Base-by-base conservation (phyloP, 2,329 filamentous ascomycete species). In the Aurifilum marmelostoma region DNA sequence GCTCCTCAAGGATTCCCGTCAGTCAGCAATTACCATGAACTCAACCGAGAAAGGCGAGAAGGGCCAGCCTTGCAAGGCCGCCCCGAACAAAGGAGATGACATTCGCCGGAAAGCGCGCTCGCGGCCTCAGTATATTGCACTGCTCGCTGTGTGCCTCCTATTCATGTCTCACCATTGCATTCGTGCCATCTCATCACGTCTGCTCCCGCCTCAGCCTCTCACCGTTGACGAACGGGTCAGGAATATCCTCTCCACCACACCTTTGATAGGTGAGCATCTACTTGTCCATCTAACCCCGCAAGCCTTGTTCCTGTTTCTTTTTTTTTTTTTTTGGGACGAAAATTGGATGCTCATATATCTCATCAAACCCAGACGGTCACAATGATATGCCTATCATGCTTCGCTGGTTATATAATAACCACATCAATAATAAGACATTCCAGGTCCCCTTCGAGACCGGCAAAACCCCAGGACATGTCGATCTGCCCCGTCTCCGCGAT, bases 361-460 rank as follows among this genome's bases (percentile, higher is more conserved):
- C 11, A 47, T 14, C 2, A 37, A 6, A 16, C 24, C 2, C 72
- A 94, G 94, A 97, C 79, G 94, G 94, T 0, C 94, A 97, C 77
- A 91, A 97, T 80, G 95, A 98, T 77, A 85, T 98, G 63, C 87
- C 95, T 29, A 90, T 96, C 52, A 79, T 91, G 37, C 83, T 97
- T 65, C 88, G 93, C 50, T 80, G 74, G 7, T 52, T 81, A 4
- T 95, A 89, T 75, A 82, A 89, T 52, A 97, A 97, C 76, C 89
- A 92, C 71, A 94, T 98, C 74, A 91, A 97, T 76, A 82, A 84
- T 71, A 79, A 85, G 16, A 87, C 89, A 63, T 97, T 97, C 80
- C 90, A 86, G n/a, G 80, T 89, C 50, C 85, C 87, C 7, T 97
- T 97, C 75, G 86, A 90, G 72, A 81, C 91, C 29, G 93, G 92